Conservation (phyloP, 345 rosid genomes). For the Eucalyptus rudis region DNA sequence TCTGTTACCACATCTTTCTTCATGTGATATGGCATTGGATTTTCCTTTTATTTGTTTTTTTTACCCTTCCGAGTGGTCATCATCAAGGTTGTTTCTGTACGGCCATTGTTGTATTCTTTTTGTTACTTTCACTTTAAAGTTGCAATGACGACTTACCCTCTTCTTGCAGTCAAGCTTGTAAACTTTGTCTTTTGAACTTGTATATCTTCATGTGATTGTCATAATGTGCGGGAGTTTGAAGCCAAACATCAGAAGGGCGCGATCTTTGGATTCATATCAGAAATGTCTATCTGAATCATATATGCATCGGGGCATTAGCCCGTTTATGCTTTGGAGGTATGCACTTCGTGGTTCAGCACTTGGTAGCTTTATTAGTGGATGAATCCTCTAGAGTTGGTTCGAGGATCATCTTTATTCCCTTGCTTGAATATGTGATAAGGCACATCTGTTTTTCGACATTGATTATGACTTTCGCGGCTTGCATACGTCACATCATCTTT, state of each 20-base stretch:
- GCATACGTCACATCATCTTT: background rate
- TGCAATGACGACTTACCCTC: background rate
- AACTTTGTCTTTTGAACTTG: background rate
- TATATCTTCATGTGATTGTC: background rate
- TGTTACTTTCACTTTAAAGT: background rate
- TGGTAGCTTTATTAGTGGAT: background rate
- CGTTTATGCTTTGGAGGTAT: background rate
- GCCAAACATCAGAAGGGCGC: background rate
- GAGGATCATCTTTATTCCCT: background rate
- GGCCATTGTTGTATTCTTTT: background rate
- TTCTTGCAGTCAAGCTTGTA: background rate
- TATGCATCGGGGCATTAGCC: background rate
- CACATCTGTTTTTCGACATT: background rate
- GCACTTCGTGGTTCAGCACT: background rate
- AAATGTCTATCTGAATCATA: background rate
- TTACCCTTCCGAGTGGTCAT: background rate
- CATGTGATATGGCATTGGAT: background rate
- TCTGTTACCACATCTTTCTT: background rate
- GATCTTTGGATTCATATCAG: background rate
- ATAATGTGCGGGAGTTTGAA: background rate
- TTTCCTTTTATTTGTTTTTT: background rate
- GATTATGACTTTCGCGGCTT: background rate
- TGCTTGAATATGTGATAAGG: background rate
- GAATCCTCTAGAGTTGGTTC: background rate
- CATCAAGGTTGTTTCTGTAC: background rate